Evolutionary conservation across 768 basidiomycete species (phyloP), one percentile per base, ranked within the genome.

Genomic region (Boletus pseudo-olivaceus): DNA sequence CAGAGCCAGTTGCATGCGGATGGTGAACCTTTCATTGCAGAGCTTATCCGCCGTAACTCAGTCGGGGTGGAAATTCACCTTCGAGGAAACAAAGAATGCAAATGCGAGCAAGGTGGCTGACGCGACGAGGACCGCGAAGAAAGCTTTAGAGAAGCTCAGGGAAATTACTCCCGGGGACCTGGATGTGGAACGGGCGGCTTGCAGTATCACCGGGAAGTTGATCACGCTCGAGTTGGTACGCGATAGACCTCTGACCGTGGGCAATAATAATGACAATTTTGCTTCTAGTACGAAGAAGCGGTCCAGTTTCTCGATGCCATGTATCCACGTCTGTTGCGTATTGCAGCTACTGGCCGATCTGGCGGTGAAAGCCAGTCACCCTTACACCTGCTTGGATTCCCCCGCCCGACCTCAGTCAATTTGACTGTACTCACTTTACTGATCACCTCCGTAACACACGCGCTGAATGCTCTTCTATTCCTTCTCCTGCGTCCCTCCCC

Each of bases 131-230:
- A 35, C 75, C 17, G 81, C 80, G 0, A 65, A 73, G 15, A 74
- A 72, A 47, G 75, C 80, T 48, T 65, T 92, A 8, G 54, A 53
- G 1, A 59, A 67, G 3, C 70, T 92, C 40, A 73, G 89, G 47
- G 64, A 62, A 32, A 48, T 80, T 19, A 71, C 68, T 42, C 72
- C 78, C 0, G 74, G 72, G 3, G 78, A 80, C 58, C 15, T 88
- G 9, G 85, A 91, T 58, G 77, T 90, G 6, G 91, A 93, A 69
- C 77, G 85, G 35, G 88, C 87, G 2, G 90, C 86, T 1, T 77
- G 78, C 47, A 84, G 84, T 54, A 70, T 91, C 5, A 64, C 83
- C 7, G 85, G 81, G 8, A 90, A 90, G 66, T 68, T 92, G 2
- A 74, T 90, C 26, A 61, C 77, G 23, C 64, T 92, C 46, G 87